Percentiles rank a stretch among this genome's conserved stretches.
These are phyloP conservation scores for Mycena epipterygia DNA, from an alignment of 768 basidiomycete genomes.

Conservation along the genomic window DNA sequence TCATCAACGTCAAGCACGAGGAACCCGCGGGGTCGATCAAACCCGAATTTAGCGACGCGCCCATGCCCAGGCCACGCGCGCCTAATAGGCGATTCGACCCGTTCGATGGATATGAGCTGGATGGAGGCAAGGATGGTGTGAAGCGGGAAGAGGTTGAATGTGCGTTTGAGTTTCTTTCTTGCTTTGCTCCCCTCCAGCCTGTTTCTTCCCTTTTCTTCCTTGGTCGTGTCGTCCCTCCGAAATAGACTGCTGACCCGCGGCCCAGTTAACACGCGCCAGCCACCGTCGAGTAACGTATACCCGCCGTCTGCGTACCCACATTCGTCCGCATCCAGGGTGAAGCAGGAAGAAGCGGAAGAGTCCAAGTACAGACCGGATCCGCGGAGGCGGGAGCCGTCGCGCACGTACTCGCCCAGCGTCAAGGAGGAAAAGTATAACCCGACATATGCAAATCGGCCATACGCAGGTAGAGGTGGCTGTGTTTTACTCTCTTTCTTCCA, in stretches of 20 bases:
- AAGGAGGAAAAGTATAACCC: background rate
- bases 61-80: background rate
- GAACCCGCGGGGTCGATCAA: background rate
- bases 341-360: background rate
- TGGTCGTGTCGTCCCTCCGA: background rate
- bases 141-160: background rate
- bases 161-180: background rate
- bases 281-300: too few relatives aligned
- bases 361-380: background rate
- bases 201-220: too few relatives aligned
- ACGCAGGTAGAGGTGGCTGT: too few relatives aligned
- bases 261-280: slow-evolving; percentile 10
- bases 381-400: background rate
- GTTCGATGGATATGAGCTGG: slow-evolving; percentile 4
- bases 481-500: too few relatives aligned
- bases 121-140: background rate
- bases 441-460: too few relatives aligned
- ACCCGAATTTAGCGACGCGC: slow-evolving; percentile 11
- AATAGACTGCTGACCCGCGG: background rate
- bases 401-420: background rate
- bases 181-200: too few relatives aligned
- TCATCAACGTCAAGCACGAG: background rate
- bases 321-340: background rate
- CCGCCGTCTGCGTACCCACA: background rate
- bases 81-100: slow-evolving; percentile 3